Conservation (phyloP, 768 basidiomycete genomes). For the Dioszegia hungarica region DNA sequence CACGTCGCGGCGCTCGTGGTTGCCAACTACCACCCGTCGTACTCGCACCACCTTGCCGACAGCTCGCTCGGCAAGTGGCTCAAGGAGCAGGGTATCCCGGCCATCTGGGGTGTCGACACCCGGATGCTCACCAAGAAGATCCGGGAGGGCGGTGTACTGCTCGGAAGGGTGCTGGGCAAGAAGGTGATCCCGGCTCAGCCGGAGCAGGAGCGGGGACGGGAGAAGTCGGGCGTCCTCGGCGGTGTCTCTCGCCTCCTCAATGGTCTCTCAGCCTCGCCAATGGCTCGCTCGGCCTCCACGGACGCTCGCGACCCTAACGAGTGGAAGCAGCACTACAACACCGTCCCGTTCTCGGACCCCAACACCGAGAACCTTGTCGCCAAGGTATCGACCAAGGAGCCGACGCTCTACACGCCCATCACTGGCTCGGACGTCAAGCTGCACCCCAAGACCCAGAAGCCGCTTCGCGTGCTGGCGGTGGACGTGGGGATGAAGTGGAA, state of each 20-base stretch:
- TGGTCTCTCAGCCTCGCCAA: conserved; percentile 29
- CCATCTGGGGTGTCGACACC: conserved; percentile 93
- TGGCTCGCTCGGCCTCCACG: conserved; percentile 47
- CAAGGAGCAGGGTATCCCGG: conserved; percentile 88
- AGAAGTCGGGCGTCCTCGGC: conserved; percentile 38
- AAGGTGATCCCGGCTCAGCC: conserved; percentile 50
- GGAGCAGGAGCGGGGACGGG: conserved; percentile 34
- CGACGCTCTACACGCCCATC: conserved; percentile 64
- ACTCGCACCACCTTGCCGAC: conserved; percentile 86
- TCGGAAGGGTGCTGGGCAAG: conserved; percentile 74
- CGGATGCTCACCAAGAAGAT: conserved; percentile 94
- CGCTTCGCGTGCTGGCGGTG: conserved; percentile 77
- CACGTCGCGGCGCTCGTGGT: conserved; percentile 88
- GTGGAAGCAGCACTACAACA: conserved; percentile 81
- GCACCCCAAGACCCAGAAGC: conserved; percentile 69
- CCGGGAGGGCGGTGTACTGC: conserved; percentile 87
- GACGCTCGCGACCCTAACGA: conserved; percentile 34
- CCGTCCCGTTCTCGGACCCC: conserved; percentile 79
- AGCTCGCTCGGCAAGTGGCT: conserved; percentile 88
- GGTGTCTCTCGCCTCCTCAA: conserved; percentile 38
- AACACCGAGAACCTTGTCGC: conserved; percentile 88
- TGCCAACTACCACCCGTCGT: conserved; percentile 78
- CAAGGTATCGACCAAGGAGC: conserved; percentile 67
- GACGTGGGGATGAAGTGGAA: conserved; percentile 99
- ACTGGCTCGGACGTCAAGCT: conserved; percentile 54